Evolutionary conservation across 371 early-diverging fungal species (phyloP), one percentile per base, ranked within the genome.

Genomic region (Syncephalis fuscata): DNA sequence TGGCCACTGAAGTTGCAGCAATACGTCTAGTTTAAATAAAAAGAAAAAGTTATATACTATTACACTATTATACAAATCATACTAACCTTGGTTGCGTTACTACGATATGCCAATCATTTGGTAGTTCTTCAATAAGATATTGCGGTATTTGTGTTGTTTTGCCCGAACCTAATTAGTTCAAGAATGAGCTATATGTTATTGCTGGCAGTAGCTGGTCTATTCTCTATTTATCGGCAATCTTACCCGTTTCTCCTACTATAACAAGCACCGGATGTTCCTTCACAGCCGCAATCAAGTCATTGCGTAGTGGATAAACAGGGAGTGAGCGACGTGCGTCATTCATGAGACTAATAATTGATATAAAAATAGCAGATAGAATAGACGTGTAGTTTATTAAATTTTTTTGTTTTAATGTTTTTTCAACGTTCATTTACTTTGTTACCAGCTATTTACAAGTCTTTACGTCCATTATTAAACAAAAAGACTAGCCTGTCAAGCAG

Each of bases 71-170:
- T 32, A 32, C 32, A 17, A 38, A 2, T n/a, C 40, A 40, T 42
- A 16, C 46, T 40, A 68, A 76, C 67, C 82, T 65, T 16, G 88
- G 88, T 57, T 85, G 84, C 14, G 88, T 83, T 1, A 81, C 70
- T 1, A 69, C 78, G 48, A 85, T 71, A 41, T 57, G 63, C 54
- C 74, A 64, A 23, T 68, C 44, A 10, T 70, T 67, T 8, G 71
- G 65, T 22, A 72, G 48, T 21, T 59, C 53, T 57, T 87, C 87
- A 23, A 80, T 58, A 21, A 88, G 61, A 63, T 86, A 93, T 55
- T 93, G 89, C 15, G 92, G 90, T 19, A 92, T 74, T 55, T 91
- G 91, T 1, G 92, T 94, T 2, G 90, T 89, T 60, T 94, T 94
- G 23, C 95, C 92, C 21, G 80, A 77, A 27, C 93, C 89, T 71